These are phyloP conservation scores for Candida andamanensis DNA, from an alignment of 805 yeast genomes.

Conservation along the genomic window DNA sequence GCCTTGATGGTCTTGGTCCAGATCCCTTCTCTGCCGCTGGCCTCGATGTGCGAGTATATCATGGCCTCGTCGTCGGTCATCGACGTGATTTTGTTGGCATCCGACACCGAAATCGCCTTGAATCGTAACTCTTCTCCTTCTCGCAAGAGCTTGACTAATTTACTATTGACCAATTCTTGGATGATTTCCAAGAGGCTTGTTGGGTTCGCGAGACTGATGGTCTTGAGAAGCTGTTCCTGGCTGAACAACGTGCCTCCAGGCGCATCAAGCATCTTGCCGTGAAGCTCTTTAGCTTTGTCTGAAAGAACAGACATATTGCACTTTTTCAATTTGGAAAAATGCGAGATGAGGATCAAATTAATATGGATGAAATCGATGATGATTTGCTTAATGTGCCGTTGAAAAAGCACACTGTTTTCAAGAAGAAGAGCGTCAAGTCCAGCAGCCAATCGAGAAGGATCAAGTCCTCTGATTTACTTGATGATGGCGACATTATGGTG, in stretches of 20 bases:
- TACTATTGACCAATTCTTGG: constrained; percentile 50
- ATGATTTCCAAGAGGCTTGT: constrained; percentile 43
- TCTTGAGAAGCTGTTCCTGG: constrained; percentile 62
- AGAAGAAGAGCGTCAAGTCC: constrained; percentile 2
- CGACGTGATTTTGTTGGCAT: constrained; percentile 69
- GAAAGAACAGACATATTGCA: too few species aligned
- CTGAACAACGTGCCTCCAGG: constrained; percentile 49
- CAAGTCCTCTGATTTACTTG: too few species aligned
- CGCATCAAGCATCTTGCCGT: constrained; percentile 55
- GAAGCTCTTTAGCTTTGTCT: constrained; percentile 52
- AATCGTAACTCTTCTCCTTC: constrained; percentile 65
- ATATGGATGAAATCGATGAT: constrained; percentile 3
- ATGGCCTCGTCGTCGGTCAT: constrained; percentile 88
- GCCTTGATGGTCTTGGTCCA: constrained; percentile 93
- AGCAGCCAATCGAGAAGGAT: too few species aligned
- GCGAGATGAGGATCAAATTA: not conserved
- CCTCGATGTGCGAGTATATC: constrained; percentile 87
- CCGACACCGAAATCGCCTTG: constrained; percentile 66
- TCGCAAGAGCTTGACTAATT: constrained; percentile 64
- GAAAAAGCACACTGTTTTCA: constrained; percentile 4
- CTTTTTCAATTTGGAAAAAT: too few species aligned
- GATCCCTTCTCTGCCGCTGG: constrained; percentile 90
- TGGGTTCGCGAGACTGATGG: constrained; percentile 40
- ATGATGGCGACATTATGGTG: too few species aligned
- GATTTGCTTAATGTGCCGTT: constrained; percentile 4